Base-by-base conservation (phyloP, 1,284 basidiomycete species). In the Cutaneotrichosporon curvatum region DNA sequence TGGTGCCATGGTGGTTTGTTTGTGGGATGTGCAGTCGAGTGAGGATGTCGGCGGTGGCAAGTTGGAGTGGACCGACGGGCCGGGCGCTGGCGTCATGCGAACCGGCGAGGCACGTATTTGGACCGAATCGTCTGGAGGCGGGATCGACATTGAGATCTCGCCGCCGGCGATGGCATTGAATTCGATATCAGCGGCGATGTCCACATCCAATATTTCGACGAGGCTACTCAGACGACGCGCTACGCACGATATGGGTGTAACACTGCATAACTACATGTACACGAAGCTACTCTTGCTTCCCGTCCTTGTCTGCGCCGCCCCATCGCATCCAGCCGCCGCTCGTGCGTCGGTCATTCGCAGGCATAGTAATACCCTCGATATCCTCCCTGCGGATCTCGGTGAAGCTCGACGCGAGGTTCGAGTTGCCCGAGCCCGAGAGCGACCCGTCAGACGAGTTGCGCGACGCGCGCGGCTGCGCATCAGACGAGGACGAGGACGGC, bases 361-460 rank as follows among this genome's bases (percentile, higher is more conserved):
- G 28, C 19, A 20, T 4, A n/a, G 32, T 28, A 11, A 46, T 53
- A n/a, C 56, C 59, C n/a, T 57, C 56, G 4, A 58, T 60, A 34
- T 72, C 70, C 20, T 68, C 67, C 40, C 56, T 53, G 9, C 53
- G 47, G 28, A 67, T 64, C 49, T 65, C 60, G 37, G 62, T 59
- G 38, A 62, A 67, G n/a, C 55, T 56, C 10, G 40, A 40, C 9
- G 31, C 43, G 18, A 43, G 45, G 23, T 45, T 36, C 15, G 34
- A 36, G 20, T 23, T 31, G 28, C 23, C 19, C n/a, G 52, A 51
- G 43, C 57, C 52, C 19, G 19, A 30, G 10, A 48, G 44, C 12
- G 14, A 22, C 16, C 36, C 50, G 38, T 55, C 53, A 11, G 45
- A 47, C 5, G 33, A 16, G 7, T 40, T 45, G 22, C 47, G 44